These are phyloP conservation scores for Stachybotrys echinatus DNA, from an alignment of 2,329 filamentous ascomycete species.

Conservation along the genomic window DNA sequence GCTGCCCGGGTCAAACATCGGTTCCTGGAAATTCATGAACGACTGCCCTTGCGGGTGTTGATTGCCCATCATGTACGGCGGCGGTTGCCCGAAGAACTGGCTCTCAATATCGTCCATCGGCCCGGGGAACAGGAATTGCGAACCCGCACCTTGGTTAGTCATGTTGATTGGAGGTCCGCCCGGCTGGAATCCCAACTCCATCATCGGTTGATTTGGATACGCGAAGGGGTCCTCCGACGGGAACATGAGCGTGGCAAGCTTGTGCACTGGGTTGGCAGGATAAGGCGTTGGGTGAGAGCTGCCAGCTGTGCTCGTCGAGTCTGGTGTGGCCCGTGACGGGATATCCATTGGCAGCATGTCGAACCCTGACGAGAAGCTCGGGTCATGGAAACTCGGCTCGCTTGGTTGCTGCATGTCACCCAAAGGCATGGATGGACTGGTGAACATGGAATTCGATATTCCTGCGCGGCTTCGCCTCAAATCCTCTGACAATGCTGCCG, in stretches of 20 bases:
- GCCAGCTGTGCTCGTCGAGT: slow-evolving; percentile 35
- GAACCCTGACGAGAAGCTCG: slow-evolving; percentile 31
- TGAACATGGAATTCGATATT: neutral
- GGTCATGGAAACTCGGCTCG: slow-evolving; percentile 26
- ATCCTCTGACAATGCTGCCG: slow-evolving; percentile 25
- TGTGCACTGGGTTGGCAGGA: slow-evolving; percentile 49
- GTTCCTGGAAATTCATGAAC: slow-evolving; percentile 34
- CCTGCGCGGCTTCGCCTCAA: slow-evolving; percentile 23
- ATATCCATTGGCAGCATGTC: slow-evolving; percentile 43
- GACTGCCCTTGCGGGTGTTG: slow-evolving; percentile 32
- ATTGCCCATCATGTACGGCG: slow-evolving; percentile 63
- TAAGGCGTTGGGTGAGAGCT: slow-evolving; percentile 31
- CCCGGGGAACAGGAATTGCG: slow-evolving; percentile 46
- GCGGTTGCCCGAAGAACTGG: slow-evolving; percentile 65
- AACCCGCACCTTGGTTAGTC: slow-evolving; percentile 25
- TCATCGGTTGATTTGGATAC: slow-evolving; percentile 72
- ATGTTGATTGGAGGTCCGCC: slow-evolving; percentile 25
- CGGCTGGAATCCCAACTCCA: slow-evolving; percentile 44
- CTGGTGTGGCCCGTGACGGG: slow-evolving; percentile 34
- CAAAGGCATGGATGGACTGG: slow-evolving; percentile 18
- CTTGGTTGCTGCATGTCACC: slow-evolving; percentile 26
- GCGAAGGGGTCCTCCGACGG: slow-evolving; percentile 72
- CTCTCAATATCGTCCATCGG: slow-evolving; percentile 65
- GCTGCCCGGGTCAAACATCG: slow-evolving; percentile 38
- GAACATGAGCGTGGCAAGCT: slow-evolving; percentile 76